Base-by-base conservation (phyloP, 2,329 filamentous ascomycete genomes). In the Colletotrichum godetiae region DNA sequence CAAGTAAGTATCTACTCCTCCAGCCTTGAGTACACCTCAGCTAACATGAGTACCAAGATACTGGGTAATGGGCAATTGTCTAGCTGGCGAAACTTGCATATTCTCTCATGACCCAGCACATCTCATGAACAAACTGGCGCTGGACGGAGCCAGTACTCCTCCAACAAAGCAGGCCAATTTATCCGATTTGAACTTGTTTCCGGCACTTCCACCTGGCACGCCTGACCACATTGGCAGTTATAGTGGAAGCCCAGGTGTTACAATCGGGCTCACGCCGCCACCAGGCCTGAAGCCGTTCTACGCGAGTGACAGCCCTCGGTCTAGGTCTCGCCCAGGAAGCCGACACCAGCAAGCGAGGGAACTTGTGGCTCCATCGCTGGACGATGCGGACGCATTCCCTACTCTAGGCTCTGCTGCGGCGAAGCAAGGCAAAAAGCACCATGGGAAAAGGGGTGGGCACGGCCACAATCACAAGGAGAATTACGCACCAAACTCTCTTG, bases 31-130 rank as follows among this genome's bases (percentile, higher is more conserved):
- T 31, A 15, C 15, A 58, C 8, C 10, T 22, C 49, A 24, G 31
- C 55, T 75, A 31, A 68, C 65, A 60, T 72, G 29, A 19, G 3
- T 33, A 19, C 24, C 57, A 78, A 97, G 94, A 81, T 98, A 98
- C 82, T 99, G 95, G 94, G 89, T 99, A 66, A 95, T 95, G 85
- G 97, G 97, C 1, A 98, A 96, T 79, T 99, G 97, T 81, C 89
- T 99, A 42, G 97, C 97, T 24, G 96, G 97, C 46, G 93, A 95
- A 70, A 95, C 95, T 3, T 99, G 97, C 82, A 94, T 98, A 73
- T 99, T 99, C 85, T 98, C 96, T 15, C 97, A 99, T 82, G 97
- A 99, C 78, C 97, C 97, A 2, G 91, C 95, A 1, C 91, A 95
- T 76, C 89, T 98, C 15, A 91, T 98, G 84, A 95, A 93, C 78